Base-by-base conservation (phyloP, 176 grass and related monocot genomes). In the bread wheat (Triticum aestivum) region DNA sequence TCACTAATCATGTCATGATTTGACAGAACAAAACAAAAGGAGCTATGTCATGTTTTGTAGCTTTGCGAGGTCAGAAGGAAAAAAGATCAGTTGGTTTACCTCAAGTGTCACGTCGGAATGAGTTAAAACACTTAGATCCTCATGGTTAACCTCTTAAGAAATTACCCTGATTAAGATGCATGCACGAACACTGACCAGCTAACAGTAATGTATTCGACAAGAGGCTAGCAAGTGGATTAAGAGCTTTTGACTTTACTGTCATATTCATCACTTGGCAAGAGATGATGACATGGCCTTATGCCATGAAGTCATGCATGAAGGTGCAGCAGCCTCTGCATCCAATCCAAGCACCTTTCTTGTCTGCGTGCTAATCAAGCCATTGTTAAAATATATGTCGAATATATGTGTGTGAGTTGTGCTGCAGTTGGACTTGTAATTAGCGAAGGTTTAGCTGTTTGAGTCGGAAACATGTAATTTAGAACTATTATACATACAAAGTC, bases 211-310 rank as follows among this genome's bases (percentile, higher is more conserved):
- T 75, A 56, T 20, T 56, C 52, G 2, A 18, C 17, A 20, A 56
- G 15, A 8, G 6, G 52, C 52, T 56, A 59, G 56, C 56, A 21
- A 59, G 56, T 59, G 56, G 56, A 59, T 59, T 3, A 78, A 70
- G 20, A 30, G 26, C 69, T 85, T 89, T 81, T 81, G 78, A 81
- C 61, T 76, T 89, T 12, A 51, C 49, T 21, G 24, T 85, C 11
- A 52, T 17, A 52, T 52, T 42, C 41, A 12, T 63, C 34, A 12
- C 29, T 49, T 24, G 42, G 23, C 11, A 83, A 59, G 9, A 77
- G 34, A 2, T 35, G 26, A 34, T 35, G 63, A 52, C 79, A 23
- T 67, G 26, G 13, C 61, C 21, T 7, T 35, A 52, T 34, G 65
- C 41, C n/a, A 65, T n/a, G 78, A 75, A 65, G 61, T 68, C 34